Conservation (phyloP, 208 protist genomes). For the Crithidia sp. region DNA sequence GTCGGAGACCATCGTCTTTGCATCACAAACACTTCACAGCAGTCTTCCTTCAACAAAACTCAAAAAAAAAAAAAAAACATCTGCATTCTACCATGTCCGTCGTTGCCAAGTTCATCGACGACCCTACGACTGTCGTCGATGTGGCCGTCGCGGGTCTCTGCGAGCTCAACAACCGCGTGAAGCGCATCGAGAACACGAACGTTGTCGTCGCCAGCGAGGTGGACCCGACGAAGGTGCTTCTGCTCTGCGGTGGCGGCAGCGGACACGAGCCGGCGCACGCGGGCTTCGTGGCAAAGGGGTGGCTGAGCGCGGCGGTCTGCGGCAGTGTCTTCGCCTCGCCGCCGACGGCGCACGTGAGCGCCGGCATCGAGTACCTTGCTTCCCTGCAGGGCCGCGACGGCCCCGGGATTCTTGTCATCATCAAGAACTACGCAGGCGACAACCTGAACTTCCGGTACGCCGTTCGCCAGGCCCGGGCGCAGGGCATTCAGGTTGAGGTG, state of each 20-base stretch:
- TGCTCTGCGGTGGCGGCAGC: slow-evolving; percentile 86
- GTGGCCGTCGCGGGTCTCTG: slow-evolving; percentile 41
- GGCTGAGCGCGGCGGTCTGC: slow-evolving; percentile 91
- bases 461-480: slow-evolving; percentile 55
- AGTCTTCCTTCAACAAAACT: no score
- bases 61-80: slow-evolving; percentile 13
- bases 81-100: slow-evolving; percentile 21
- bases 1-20: no score
- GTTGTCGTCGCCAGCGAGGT: slow-evolving; percentile 42
- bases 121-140: slow-evolving; percentile 46
- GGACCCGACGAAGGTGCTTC: slow-evolving; percentile 59
- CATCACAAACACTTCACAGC: no score
- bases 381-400: slow-evolving; percentile 45
- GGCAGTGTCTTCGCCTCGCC: slow-evolving; percentile 92
- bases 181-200: slow-evolving; percentile 54
- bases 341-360: slow-evolving; percentile 57
- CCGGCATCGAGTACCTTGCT: slow-evolving; percentile 77
- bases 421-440: slow-evolving; percentile 95
- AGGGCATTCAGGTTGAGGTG: slow-evolving; percentile 64
- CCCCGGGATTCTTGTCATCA: slow-evolving; percentile 82
- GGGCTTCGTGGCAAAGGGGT: slow-evolving; percentile 84
- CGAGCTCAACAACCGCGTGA: slow-evolving; percentile 36
- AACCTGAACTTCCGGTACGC: slow-evolving; percentile 90
- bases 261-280: slow-evolving; percentile 93
- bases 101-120: slow-evolving; percentile 66